These are phyloP conservation scores for Panaeolus papilionaceus DNA, from an alignment of 768 basidiomycete genomes.

Conservation along the genomic window DNA sequence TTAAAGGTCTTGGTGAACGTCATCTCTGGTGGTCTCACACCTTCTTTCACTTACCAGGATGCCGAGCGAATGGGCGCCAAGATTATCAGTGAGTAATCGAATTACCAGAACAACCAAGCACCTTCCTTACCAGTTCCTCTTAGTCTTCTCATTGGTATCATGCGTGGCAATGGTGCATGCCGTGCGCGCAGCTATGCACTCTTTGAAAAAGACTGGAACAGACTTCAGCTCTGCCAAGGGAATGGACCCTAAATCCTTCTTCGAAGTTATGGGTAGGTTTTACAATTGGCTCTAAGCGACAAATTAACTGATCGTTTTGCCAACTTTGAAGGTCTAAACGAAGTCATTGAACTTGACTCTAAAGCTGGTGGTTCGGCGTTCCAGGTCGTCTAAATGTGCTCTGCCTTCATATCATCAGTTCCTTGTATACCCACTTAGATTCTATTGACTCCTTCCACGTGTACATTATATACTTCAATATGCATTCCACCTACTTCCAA, in stretches of 20 bases:
- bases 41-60: slow-evolving; percentile 72
- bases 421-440: slow-evolving; percentile 5
- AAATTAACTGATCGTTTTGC: not conserved
- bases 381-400: slow-evolving; percentile 45
- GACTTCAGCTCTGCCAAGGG: slow-evolving; percentile 66
- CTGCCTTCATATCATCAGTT: not conserved
- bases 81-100: slow-evolving; percentile 68
- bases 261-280: slow-evolving; percentile 73
- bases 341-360: slow-evolving; percentile 59
- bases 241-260: slow-evolving; percentile 82
- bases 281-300: not conserved
- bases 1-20: slow-evolving; percentile 77
- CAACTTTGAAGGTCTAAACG: slow-evolving; percentile 49
- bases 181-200: slow-evolving; percentile 77
- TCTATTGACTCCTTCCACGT: not conserved
- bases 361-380: slow-evolving; percentile 67
- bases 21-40: slow-evolving; percentile 79
- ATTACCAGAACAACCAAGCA: not conserved
- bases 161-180: slow-evolving; percentile 81
- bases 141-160: slow-evolving; percentile 80
- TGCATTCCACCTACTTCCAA: not conserved
- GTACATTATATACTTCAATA: not conserved
- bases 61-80: slow-evolving; percentile 77
- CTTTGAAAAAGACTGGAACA: slow-evolving; percentile 79
- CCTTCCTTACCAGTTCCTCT: slow-evolving; percentile 3